phyloP scores from a whole-genome alignment of 176 grass and related monocot genomes.

The Oryza australiensis region DNA sequence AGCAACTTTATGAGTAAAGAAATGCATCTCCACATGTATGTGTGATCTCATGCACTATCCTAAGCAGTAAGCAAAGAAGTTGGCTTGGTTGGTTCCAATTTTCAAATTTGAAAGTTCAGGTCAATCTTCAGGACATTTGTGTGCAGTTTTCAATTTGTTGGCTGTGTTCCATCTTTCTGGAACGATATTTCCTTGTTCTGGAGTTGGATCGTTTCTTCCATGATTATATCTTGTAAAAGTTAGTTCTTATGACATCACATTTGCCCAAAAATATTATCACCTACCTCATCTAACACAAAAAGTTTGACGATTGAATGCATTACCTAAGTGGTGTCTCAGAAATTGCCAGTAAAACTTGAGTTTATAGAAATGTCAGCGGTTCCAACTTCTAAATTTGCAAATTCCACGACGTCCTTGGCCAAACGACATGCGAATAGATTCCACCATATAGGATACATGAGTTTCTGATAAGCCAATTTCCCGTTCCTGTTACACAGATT shows the following conservation, averaged over 20 bases:
- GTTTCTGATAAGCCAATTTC: conserved; percentile 46
- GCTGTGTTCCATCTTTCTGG: not conserved
- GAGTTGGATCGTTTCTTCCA: not conserved
- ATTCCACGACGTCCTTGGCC: conserved; percentile 71
- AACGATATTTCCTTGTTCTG: not conserved
- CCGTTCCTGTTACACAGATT: conserved; percentile 43
- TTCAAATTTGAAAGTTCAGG: not conserved
- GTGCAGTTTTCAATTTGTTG: not conserved
- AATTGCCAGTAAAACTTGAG: conserved; percentile 5
- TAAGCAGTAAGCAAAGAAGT: not conserved
- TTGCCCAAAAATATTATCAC: not conserved
- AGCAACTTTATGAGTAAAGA: not conserved
- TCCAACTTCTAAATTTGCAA: conserved; percentile 86
- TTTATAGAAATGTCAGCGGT: conserved; percentile 28
- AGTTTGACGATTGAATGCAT: not conserved
- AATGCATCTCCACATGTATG: not conserved
- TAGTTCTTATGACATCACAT: not conserved
- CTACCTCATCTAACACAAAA: not conserved
- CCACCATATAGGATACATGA: conserved; percentile 60
- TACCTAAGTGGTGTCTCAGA: conserved; percentile 12
- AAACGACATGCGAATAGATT: conserved; percentile 85
- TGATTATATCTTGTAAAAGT: not conserved
- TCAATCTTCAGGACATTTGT: not conserved
- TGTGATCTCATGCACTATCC: not conserved
- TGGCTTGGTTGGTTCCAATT: not conserved